Conservation (phyloP, 257 asterid species). For the Solanum habrochaites region DNA sequence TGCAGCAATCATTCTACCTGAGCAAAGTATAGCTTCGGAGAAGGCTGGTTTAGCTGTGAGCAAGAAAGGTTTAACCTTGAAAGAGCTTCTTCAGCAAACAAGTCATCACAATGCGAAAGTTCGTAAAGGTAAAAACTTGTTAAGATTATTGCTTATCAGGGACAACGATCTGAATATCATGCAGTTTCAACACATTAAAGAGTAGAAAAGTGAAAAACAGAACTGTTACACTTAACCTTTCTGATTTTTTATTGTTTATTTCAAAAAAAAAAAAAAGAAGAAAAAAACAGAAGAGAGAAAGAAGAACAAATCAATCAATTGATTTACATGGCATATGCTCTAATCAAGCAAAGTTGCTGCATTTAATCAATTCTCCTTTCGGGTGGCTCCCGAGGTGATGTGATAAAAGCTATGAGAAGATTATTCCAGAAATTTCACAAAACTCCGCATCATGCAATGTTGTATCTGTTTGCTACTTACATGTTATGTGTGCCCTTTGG, state of each 20-base stretch:
- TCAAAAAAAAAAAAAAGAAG: background rate
- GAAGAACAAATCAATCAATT: background rate
- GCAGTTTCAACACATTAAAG: background rate
- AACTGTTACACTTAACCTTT: background rate
- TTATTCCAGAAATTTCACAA: background rate
- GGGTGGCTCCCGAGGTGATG: background rate
- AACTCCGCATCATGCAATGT: background rate
- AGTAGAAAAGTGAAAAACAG: background rate
- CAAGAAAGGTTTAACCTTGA: conserved; percentile 75
- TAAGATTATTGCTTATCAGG: background rate
- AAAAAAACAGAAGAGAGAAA: background rate
- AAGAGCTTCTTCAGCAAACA: conserved; percentile 95
- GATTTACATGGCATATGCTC: background rate
- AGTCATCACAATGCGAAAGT: conserved; percentile 87
- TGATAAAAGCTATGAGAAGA: background rate
- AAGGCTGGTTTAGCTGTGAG: conserved; percentile 76
- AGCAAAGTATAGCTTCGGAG: conserved; percentile 79
- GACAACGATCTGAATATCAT: background rate
- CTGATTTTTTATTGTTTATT: background rate
- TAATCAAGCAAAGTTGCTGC: background rate
- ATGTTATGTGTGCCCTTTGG: background rate
- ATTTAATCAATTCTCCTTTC: background rate
- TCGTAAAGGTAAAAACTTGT: conserved; percentile 48
- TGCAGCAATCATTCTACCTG: conserved; percentile 75
- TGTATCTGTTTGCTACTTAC: background rate